Evolutionary conservation across 768 basidiomycete species (phyloP).

Genomic region (Kwoniella newhampshirensis): DNA sequence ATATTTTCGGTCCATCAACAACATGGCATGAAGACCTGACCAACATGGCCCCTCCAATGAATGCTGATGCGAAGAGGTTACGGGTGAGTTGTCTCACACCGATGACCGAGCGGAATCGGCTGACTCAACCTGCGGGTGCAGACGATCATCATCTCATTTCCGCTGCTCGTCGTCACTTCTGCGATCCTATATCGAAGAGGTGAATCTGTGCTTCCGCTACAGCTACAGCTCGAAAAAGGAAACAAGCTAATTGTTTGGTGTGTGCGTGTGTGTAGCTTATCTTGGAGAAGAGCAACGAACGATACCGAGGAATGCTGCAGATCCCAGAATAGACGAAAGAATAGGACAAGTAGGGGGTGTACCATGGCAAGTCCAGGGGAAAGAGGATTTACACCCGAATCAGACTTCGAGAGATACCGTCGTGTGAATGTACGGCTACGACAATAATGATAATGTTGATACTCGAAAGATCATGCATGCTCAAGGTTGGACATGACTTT

Average conservation of each 20-base stretch:
- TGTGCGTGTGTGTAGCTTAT: conserved; percentile 26
- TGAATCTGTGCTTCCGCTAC: no score
- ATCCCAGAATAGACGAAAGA: conserved; percentile 16
- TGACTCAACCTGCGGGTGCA: conserved; percentile 2
- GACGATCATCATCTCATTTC: conserved; percentile 44
- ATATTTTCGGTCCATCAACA: no score
- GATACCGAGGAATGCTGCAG: conserved; percentile 19
- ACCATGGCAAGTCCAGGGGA: conserved; percentile 32
- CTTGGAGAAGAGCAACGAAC: conserved; percentile 38
- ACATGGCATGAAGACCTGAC: not conserved
- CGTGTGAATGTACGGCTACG: no score
- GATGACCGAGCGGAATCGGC: not conserved
- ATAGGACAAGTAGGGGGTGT: conserved; percentile 39
- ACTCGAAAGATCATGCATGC: no score
- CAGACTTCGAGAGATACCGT: not conserved
- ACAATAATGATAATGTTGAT: no score
- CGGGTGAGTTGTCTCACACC: conserved; percentile 29
- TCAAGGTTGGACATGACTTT: no score
- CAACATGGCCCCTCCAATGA: conserved; percentile 30
- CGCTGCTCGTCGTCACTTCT: conserved; percentile 37
- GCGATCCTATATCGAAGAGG: conserved; percentile 40
- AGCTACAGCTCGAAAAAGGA: no score
- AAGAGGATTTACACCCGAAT: not conserved
- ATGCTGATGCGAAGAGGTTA: conserved; percentile 35
- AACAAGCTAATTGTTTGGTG: no score